A percentile compares a stretch with the other conserved stretches of the same genome.
These are phyloP conservation scores for Vanrija pseudolonga DNA, from an alignment of 1,284 basidiomycete genomes.

Conservation along the genomic window DNA sequence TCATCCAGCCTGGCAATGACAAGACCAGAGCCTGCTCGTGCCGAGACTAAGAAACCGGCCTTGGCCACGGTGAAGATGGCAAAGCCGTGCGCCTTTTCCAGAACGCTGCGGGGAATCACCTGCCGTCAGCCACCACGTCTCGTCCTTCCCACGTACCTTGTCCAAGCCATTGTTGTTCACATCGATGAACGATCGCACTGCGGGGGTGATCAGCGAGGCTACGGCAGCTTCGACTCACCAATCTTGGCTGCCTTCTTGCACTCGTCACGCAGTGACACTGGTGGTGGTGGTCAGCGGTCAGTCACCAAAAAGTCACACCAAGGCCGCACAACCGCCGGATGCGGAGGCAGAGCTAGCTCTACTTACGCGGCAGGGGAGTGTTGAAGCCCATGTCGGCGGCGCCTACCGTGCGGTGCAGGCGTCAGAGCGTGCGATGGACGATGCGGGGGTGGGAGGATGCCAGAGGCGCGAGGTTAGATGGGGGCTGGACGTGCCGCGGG, in stretches of 20 bases:
- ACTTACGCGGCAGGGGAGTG: conserved; percentile 45
- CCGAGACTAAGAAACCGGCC: conserved; percentile 57
- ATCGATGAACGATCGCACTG: conserved; percentile 50
- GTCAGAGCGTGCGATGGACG: too few species aligned
- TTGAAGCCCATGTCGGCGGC: conserved; percentile 40
- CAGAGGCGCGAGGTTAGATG: too few species aligned
- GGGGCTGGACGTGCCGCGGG: too few species aligned
- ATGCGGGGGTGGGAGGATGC: too few species aligned
- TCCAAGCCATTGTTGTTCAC: conserved; percentile 49
- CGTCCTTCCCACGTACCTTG: conserved; percentile 31
- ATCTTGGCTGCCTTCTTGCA: conserved; percentile 56
- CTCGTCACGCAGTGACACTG: conserved; percentile 53
- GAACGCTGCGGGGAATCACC: conserved; percentile 49
- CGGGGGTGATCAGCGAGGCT: conserved; percentile 2
- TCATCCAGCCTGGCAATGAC: conserved; percentile 83
- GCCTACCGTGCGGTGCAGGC: too few species aligned
- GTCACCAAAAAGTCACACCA: not conserved
- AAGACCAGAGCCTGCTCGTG: conserved; percentile 77
- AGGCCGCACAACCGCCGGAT: not conserved
- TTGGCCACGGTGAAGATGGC: conserved; percentile 57
- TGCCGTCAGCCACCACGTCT: conserved; percentile 10
- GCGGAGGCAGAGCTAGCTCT: not conserved
- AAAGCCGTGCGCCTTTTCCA: conserved; percentile 52
- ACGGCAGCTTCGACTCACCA: conserved; percentile 23
- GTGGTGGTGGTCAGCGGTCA: conserved; percentile 4